A percentile compares a stretch with the other conserved stretches of the same genome.
Conservation (phyloP, 179 eudicot species). For the Sideroxylon spinosum region DNA sequence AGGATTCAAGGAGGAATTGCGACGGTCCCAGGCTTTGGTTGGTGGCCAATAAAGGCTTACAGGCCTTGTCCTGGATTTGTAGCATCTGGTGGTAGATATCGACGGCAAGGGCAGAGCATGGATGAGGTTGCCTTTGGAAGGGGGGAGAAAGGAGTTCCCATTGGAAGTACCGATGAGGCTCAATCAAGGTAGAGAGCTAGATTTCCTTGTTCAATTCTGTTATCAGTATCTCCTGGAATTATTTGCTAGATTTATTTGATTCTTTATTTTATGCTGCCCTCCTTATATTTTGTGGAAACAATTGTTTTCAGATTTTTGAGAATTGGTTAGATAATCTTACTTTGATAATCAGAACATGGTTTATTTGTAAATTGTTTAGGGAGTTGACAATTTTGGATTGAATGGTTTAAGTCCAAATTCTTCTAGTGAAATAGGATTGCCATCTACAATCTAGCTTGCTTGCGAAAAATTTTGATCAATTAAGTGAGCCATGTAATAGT, state of each 20-base stretch:
- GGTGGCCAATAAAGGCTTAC: conserved; percentile 93
- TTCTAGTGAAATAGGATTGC: too few species aligned
- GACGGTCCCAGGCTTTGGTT: conserved; percentile 77
- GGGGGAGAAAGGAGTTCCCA: conserved; percentile 27
- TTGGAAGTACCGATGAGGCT: conserved; percentile 20
- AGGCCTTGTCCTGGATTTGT: conserved; percentile 85
- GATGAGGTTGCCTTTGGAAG: conserved; percentile 75
- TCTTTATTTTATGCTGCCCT: not conserved
- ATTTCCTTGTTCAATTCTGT: not conserved
- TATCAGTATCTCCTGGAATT: not conserved
- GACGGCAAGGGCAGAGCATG: conserved; percentile 75
- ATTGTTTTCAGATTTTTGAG: not conserved
- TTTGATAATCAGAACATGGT: not conserved
- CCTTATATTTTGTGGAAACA: not conserved
- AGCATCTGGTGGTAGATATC: conserved; percentile 77
- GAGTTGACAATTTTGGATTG: not conserved
- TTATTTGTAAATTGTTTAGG: not conserved
- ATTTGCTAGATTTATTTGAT: not conserved
- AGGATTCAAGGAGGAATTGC: conserved; percentile 89
- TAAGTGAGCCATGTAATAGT: not conserved
- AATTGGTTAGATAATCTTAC: not conserved
- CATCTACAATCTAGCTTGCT: not conserved
- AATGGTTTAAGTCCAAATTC: not conserved
- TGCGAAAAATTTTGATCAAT: not conserved
- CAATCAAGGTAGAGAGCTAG: conserved; percentile 34